Evolutionary conservation across 257 asterid genomes (phyloP).

Genomic region (Fraxinus cuspidata): DNA sequence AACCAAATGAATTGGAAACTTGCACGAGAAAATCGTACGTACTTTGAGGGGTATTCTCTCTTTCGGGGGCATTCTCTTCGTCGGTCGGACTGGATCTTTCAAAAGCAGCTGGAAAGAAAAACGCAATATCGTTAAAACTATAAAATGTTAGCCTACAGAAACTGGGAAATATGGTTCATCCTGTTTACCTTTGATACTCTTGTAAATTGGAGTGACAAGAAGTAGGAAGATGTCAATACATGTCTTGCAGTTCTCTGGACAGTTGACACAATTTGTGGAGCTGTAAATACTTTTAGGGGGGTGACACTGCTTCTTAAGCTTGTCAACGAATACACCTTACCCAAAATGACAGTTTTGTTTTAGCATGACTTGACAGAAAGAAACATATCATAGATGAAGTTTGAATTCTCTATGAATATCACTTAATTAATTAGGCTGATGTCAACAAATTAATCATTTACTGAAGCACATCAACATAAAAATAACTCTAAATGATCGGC

Average conservation of each 20-base stretch:
- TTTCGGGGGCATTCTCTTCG: conserved; percentile 16
- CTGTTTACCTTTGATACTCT: conserved; percentile 20
- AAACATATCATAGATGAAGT: not conserved
- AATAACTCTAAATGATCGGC: no score
- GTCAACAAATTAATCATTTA: no score
- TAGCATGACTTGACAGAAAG: conserved; percentile 1
- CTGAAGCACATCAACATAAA: not conserved
- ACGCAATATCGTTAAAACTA: not conserved
- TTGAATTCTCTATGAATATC: no score
- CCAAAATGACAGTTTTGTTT: conserved; percentile 7
- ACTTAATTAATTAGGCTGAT: no score
- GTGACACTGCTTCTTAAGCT: conserved; percentile 2
- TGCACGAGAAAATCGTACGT: not conserved
- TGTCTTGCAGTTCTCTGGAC: conserved; percentile 46
- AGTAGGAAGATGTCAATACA: conserved; percentile 32
- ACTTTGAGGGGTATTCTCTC: conserved; percentile 19
- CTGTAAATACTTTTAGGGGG: not conserved
- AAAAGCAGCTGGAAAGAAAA: conserved; percentile 24
- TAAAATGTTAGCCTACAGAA: not conserved
- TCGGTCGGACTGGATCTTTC: not conserved
- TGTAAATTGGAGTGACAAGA: conserved; percentile 27
- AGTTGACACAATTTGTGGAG: not conserved
- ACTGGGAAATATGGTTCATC: not conserved
- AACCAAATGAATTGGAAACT: not conserved
- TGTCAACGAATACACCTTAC: conserved; percentile 28